Conservation (phyloP, 2,329 filamentous ascomycete genomes). For the Aspergillus oerlinghausenensis region DNA sequence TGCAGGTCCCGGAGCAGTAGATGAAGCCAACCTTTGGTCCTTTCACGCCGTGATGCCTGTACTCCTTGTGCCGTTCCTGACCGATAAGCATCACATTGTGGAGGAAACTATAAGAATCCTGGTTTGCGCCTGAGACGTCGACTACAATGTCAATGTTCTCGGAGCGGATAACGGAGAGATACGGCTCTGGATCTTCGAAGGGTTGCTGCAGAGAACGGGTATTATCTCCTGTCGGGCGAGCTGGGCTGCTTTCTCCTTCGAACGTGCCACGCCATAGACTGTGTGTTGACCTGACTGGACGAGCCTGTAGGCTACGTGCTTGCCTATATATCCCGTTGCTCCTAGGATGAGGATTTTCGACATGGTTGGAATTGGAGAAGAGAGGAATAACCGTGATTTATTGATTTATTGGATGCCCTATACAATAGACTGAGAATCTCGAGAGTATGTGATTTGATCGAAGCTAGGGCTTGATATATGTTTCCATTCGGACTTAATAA, state of each 20-base stretch:
- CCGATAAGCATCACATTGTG: slow-evolving; percentile 12
- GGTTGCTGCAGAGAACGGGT: neutral
- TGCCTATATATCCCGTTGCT: slow-evolving; percentile 31
- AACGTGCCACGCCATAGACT: slow-evolving; percentile 35
- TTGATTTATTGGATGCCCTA: too few species aligned
- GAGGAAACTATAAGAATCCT: slow-evolving; percentile 21
- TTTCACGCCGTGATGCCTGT: slow-evolving; percentile 8
- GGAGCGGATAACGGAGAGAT: slow-evolving; percentile 16
- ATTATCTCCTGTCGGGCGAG: slow-evolving; percentile 13
- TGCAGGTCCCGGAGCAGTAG: slow-evolving; percentile 35
- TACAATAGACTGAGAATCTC: too few species aligned
- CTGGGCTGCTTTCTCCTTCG: slow-evolving; percentile 25
- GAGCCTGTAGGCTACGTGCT: slow-evolving; percentile 15
- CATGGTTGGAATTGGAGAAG: slow-evolving; percentile 14
- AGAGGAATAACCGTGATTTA: too few species aligned
- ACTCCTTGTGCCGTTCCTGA: neutral
- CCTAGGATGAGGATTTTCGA: slow-evolving; percentile 30
- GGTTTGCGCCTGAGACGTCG: slow-evolving; percentile 24
- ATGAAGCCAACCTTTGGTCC: slow-evolving; percentile 36
- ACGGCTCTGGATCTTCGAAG: neutral
- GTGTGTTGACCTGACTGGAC: slow-evolving; percentile 26
- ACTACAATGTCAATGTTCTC: slow-evolving; percentile 33
- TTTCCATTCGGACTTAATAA: too few species aligned
- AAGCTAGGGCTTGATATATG: too few species aligned
- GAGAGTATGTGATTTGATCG: too few species aligned